Conservation (phyloP, 2,329 filamentous ascomycete species). For the Sarocladium brachiariae region DNA sequence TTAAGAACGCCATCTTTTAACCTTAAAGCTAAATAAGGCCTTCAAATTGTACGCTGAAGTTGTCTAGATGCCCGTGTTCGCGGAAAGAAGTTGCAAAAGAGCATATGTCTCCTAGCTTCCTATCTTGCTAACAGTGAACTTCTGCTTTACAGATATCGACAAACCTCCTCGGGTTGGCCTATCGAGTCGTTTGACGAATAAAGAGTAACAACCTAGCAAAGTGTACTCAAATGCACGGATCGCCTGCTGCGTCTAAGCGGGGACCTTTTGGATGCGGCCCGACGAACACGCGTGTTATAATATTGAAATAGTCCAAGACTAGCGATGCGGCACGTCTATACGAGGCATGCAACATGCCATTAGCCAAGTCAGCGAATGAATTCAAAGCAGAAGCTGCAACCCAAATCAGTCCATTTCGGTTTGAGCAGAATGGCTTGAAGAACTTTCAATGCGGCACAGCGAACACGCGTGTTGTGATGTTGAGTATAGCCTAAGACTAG, state of each 20-base stretch:
- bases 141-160: background rate
- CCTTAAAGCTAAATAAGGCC: background rate
- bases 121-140: background rate
- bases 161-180: background rate
- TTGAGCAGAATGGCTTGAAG: no score
- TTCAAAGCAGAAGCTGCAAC: background rate
- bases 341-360: background rate
- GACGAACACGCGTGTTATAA: background rate
- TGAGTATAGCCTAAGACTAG: no score
- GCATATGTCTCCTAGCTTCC: background rate
- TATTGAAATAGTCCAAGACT: background rate
- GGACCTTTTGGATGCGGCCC: background rate
- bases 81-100: background rate
- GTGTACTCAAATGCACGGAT: background rate
- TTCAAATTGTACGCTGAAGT: background rate
- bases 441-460: no score
- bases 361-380: background rate
- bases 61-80: background rate
- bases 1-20: background rate
- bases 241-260: background rate
- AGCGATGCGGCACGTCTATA: background rate
- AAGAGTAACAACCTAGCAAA: background rate
- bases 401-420: background rate
- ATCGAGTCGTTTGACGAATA: background rate
- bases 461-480: no score